Conservation (phyloP, 352 stramenopile genomes). For the Phytophthora pseudosyringae region DNA sequence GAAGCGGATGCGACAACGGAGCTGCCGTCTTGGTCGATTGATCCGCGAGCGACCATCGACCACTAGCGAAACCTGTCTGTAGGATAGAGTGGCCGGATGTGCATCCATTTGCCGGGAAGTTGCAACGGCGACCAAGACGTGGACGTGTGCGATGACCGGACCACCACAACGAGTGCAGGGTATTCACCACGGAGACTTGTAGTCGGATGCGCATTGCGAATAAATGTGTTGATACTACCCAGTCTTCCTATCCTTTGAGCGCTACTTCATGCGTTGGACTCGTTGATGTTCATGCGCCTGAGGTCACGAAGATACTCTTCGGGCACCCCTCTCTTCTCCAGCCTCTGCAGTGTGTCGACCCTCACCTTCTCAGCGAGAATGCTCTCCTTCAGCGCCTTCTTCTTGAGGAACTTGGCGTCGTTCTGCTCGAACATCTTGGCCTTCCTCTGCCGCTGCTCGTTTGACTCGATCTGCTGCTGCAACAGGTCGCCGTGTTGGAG, state of each 20-base stretch:
- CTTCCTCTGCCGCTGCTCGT: conserved; percentile 57
- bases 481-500: conserved; percentile 46
- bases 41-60: conserved; percentile 8
- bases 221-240: background rate
- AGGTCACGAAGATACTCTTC: conserved; percentile 77
- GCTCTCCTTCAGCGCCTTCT: conserved; percentile 74
- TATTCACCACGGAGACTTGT: background rate
- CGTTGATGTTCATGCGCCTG: conserved; percentile 67
- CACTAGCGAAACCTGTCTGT: conserved; percentile 10
- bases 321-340: conserved; percentile 72
- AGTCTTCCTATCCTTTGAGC: background rate
- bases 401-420: conserved; percentile 73
- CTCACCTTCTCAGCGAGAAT: conserved; percentile 83
- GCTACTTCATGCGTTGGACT: conserved; percentile 53
- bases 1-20: background rate
- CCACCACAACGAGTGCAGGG: too few species aligned
- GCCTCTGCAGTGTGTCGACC: conserved; percentile 56
- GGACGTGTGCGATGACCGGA: background rate
- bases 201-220: background rate
- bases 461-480: conserved; percentile 65
- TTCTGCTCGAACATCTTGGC: conserved; percentile 73
- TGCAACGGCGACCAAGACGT: conserved; percentile 16
- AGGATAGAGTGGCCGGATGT: conserved; percentile 13
- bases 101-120: conserved; percentile 12
- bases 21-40: background rate